Conservation (phyloP, 179 eudicot genomes). For the Drosera spatulata region DNA sequence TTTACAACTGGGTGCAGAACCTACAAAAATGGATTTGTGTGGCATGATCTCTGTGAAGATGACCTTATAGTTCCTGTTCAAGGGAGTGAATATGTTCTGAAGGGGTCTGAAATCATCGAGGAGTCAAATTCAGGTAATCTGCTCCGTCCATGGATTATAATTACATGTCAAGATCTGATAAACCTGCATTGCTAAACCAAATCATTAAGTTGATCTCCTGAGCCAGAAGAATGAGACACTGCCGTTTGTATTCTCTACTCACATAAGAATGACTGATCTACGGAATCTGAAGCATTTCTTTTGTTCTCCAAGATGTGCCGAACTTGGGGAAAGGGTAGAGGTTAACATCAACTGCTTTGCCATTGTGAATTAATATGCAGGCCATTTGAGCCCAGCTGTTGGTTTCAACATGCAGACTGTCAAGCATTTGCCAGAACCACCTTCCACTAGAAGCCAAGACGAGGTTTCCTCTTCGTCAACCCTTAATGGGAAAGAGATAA, state of each 20-base stretch:
- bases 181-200: too few relatives aligned
- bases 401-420: conserved; percentile 36
- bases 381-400: conserved; percentile 51
- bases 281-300: too few relatives aligned
- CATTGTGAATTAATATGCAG: conserved; percentile 22
- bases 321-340: background rate
- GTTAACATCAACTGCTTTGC: background rate
- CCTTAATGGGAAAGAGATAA: conserved; percentile 49
- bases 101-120: conserved; percentile 84
- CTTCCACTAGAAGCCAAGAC: conserved; percentile 59
- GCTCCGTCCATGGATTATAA: too few relatives aligned
- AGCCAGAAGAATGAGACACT: too few relatives aligned
- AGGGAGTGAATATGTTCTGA: conserved; percentile 84
- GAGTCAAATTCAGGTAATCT: conserved; percentile 46
- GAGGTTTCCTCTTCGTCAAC: conserved; percentile 72
- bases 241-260: background rate
- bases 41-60: conserved; percentile 93
- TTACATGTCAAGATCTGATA: too few relatives aligned
- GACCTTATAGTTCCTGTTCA: conserved; percentile 79
- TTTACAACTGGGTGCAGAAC: conserved; percentile 41
- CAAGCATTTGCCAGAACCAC: conserved; percentile 69
- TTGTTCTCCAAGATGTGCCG: too few relatives aligned
- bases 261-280: background rate
- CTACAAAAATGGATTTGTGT: conserved; percentile 90
- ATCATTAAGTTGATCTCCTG: too few relatives aligned